Evolutionary conservation across 2,329 filamentous ascomycete genomes (phyloP).

Genomic region (Amesomyces nigricolor): DNA sequence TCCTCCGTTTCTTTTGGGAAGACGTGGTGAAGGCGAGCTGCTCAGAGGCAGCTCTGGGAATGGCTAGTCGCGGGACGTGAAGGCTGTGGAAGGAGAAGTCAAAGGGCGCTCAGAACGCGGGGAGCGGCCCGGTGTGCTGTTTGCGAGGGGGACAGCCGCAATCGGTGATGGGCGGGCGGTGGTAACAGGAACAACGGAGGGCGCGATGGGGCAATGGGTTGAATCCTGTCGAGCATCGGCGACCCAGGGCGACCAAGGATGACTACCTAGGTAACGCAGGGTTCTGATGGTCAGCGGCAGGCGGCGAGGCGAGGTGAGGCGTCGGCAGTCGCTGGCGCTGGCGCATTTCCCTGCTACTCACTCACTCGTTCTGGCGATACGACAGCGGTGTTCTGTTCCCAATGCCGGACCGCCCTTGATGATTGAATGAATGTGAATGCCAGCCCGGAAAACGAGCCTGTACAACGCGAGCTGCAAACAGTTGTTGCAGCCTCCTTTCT

Average conservation of each 20-base stretch:
- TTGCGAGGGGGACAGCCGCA: neutral
- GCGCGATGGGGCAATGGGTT: neutral
- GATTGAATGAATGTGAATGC: constrained; percentile 8
- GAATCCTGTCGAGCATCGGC: constrained; percentile 9
- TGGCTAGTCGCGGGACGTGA: constrained; percentile 15
- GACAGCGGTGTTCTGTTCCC: neutral
- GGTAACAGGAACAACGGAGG: neutral
- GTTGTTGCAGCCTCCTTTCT: constrained; percentile 4
- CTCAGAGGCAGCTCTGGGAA: constrained; percentile 50
- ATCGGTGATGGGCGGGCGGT: neutral
- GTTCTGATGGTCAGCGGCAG: constrained; percentile 7
- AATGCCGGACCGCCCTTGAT: neutral
- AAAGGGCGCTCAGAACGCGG: constrained; percentile 17
- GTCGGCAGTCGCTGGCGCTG: constrained; percentile 1
- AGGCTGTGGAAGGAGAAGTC: constrained; percentile 6
- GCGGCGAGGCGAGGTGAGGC: constrained; percentile 11
- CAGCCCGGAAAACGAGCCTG: constrained; percentile 2
- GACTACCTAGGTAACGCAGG: neutral
- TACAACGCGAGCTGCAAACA: constrained; percentile 6
- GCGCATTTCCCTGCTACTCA: constrained; percentile 4
- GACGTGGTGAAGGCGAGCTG: constrained; percentile 68
- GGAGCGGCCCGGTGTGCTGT: constrained; percentile 1
- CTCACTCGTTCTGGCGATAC: neutral
- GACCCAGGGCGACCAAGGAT: neutral
- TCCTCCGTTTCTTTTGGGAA: constrained; percentile 69